Evolutionary conservation across 2,329 filamentous ascomycete genomes (phyloP).

Genomic region (Penicillium griseofulvum): DNA sequence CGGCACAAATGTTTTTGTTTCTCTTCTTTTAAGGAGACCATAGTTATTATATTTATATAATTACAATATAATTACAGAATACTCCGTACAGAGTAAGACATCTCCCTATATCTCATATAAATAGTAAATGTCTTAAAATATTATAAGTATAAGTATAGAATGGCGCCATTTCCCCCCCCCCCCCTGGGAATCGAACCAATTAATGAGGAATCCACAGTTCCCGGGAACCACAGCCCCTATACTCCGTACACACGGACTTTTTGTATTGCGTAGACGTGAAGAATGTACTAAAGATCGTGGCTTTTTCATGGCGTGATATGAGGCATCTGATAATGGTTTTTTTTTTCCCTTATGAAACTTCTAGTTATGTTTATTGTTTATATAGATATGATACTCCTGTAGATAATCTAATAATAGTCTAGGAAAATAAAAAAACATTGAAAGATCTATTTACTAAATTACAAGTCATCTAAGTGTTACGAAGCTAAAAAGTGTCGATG

Average conservation of each 20-base stretch:
- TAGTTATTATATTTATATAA: no score
- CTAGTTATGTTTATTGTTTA: not conserved
- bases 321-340: slow-evolving; percentile 19
- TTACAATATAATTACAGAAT: no score
- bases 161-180: slow-evolving; percentile 6
- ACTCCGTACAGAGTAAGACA: no score
- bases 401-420: not conserved
- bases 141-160: not conserved
- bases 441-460: slow-evolving; percentile 9
- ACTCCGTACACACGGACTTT: no score
- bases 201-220: slow-evolving; percentile 7
- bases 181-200: slow-evolving; percentile 18
- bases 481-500: slow-evolving; percentile 20
- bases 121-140: no score
- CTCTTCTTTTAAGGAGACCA: no score
- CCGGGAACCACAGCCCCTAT: slow-evolving; percentile 4
- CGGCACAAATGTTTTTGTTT: no score
- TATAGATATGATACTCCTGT: no score
- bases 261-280: no score
- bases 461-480: slow-evolving; percentile 28
- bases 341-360: not conserved
- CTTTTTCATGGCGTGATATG: slow-evolving; percentile 1
- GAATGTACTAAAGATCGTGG: not conserved
- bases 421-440: no score
- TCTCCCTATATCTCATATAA: no score